Conservation (phyloP, 2,329 filamentous ascomycete species). For the Penicillium sp. region DNA sequence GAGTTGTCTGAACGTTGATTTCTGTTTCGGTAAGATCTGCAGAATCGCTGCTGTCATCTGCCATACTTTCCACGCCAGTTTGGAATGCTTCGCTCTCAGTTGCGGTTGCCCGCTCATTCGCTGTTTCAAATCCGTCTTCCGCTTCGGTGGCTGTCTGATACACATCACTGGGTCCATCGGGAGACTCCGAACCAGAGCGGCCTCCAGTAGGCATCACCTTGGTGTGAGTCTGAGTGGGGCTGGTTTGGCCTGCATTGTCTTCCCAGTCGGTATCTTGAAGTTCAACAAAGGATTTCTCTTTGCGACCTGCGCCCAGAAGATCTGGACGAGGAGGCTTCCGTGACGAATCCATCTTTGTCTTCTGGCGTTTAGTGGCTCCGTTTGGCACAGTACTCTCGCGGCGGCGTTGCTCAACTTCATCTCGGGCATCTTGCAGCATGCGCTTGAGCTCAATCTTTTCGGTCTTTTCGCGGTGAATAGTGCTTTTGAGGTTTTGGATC, state of each 20-base stretch:
- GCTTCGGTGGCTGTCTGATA: conserved; percentile 83
- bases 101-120: conserved; percentile 69
- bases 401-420: conserved; percentile 75
- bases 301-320: conserved; percentile 71
- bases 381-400: conserved; percentile 50
- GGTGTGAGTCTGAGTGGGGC: conserved; percentile 52
- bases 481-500: conserved; percentile 92
- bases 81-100: conserved; percentile 96
- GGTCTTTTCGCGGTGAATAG: conserved; percentile 95
- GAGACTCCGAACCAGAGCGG: conserved; percentile 27
- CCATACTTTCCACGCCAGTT: conserved; percentile 75
- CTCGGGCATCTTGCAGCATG: conserved; percentile 90
- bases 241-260: conserved; percentile 65
- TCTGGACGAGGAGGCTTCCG: conserved; percentile 76
- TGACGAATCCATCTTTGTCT: conserved; percentile 65
- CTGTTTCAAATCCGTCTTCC: conserved; percentile 66
- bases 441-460: conserved; percentile 95
- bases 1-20: conserved; percentile 43
- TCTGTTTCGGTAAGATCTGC: conserved; percentile 88
- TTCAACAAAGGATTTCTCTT: conserved; percentile 73
- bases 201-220: conserved; percentile 31
- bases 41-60: conserved; percentile 62
- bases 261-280: conserved; percentile 86
- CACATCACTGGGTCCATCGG: conserved; percentile 60
- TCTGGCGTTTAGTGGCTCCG: conserved; percentile 53